These are phyloP conservation scores for Camelina hispida DNA, from an alignment of 345 rosid genomes.

Conservation along the genomic window DNA sequence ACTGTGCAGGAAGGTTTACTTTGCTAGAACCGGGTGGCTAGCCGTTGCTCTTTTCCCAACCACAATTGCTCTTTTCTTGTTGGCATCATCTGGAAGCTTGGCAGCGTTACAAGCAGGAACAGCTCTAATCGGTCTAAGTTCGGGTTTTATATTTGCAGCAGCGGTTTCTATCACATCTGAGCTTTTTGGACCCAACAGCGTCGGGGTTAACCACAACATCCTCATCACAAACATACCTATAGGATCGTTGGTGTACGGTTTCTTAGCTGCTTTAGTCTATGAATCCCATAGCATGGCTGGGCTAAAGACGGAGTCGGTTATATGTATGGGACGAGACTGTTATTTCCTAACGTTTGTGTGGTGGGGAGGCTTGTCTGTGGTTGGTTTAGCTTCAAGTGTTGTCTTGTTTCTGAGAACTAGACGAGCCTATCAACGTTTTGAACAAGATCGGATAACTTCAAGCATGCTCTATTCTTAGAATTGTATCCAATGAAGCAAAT, in stretches of 20 bases:
- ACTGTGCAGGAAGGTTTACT: slow-evolving; percentile 75
- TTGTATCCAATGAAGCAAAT: neutral
- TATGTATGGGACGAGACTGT: slow-evolving; percentile 87
- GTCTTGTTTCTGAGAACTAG: slow-evolving; percentile 79
- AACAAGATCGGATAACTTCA: slow-evolving; percentile 53
- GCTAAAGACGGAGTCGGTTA: slow-evolving; percentile 28
- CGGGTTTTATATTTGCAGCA: slow-evolving; percentile 93
- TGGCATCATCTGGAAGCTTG: slow-evolving; percentile 57
- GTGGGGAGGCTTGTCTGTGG: slow-evolving; percentile 87
- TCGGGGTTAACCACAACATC: slow-evolving; percentile 95
- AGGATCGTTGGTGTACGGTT: slow-evolving; percentile 80
- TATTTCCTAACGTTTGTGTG: slow-evolving; percentile 75
- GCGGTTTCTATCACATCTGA: slow-evolving; percentile 93
- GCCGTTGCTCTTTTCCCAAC: slow-evolving; percentile 84
- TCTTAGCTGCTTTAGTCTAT: slow-evolving; percentile 81
- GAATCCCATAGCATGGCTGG: slow-evolving; percentile 57
- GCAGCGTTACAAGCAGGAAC: slow-evolving; percentile 65
- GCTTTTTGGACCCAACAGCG: slow-evolving; percentile 87
- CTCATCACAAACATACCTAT: slow-evolving; percentile 91
- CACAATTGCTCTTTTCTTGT: slow-evolving; percentile 74
- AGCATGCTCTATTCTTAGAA: slow-evolving; percentile 36
- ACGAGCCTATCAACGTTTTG: slow-evolving; percentile 76
- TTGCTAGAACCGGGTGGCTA: slow-evolving; percentile 97
- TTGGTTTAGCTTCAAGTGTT: slow-evolving; percentile 69
- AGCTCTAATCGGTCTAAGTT: slow-evolving; percentile 76